Evolutionary conservation across 495 filamentous ascomycete species (phyloP), one percentile per base, ranked within the genome.

Genomic region (Aspergillus homomorphus): DNA sequence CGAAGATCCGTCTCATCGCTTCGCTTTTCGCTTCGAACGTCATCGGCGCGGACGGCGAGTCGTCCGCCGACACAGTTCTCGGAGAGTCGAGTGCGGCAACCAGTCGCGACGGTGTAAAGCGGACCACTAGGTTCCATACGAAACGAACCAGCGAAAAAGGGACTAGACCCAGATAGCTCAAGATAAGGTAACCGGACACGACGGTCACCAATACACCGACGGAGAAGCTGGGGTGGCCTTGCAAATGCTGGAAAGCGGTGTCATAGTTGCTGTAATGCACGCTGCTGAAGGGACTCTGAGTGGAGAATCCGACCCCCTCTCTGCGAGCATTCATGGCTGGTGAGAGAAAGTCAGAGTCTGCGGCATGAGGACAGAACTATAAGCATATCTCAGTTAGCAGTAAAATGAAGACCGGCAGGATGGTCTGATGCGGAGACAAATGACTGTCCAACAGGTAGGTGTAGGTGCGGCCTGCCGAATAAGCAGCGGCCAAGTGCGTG

Each of bases 51-150:
- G 49, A 60, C 33, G 58, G 45, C 38, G 45, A 60, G 18, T 56
- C 56, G 57, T 69, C 61, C 20, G 53, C 54, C 6, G 65, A 56
- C 14, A 66, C 67, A 16, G 69, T 54, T 26, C 60, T 64, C 56
- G 61, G 70, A 51, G 68, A 62, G 61, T 91, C 85, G 41, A 90
- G 62, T 42, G 79, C 78, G 68, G 81, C 80, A 45, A 91, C 74
- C 2, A 90, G 61, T 33, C 72, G 73, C 5, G 81, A 79, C 0
- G 89, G 89, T 20, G 78, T 86, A 26, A 85, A 24, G 58, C 79
- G 79, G 48, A 92, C 81, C 7, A 89, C 26, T 22, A 75, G 58
- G 67, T 89, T 83, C 87, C 88, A 91, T 22, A 86, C 48, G 28
- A 64, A 16, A 14, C 61, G 63, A 22, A 66, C 60, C 23, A 76